These are phyloP conservation scores for Flaveria brownii DNA, from an alignment of 129 eudicot species.

Conservation along the genomic window DNA sequence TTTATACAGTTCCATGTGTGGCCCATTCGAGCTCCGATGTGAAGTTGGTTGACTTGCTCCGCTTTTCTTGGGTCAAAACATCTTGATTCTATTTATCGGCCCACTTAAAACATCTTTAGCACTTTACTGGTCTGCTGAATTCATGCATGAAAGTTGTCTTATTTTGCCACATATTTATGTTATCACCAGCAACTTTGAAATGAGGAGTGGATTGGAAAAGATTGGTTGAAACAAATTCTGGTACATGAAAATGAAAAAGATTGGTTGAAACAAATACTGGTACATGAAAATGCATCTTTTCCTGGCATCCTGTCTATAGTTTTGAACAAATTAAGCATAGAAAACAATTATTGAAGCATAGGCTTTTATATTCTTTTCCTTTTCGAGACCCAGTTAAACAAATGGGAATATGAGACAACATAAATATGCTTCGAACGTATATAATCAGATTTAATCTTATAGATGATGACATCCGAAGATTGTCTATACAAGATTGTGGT, in stretches of 20 bases:
- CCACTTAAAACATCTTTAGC: conserved; percentile 9
- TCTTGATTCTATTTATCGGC: not conserved
- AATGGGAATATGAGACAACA: not conserved
- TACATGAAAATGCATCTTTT: not conserved
- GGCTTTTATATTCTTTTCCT: not conserved
- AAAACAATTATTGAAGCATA: not conserved
- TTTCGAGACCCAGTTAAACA: not conserved
- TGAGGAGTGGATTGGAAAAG: not conserved
- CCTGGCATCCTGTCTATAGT: not conserved
- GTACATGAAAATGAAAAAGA: not conserved
- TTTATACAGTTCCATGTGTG: conserved; percentile 4
- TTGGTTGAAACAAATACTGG: not conserved
- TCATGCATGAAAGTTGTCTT: conserved; percentile 8
- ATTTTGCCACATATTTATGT: not conserved
- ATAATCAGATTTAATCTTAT: conserved; percentile 9
- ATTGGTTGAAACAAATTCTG: not conserved
- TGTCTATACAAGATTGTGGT: not conserved
- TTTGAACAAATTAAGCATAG: not conserved
- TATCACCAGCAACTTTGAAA: conserved; percentile 10
- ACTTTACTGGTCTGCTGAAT: conserved; percentile 10
- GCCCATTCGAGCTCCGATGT: conserved; percentile 1
- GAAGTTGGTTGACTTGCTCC: not conserved
- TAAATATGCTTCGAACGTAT: not conserved
- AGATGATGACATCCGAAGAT: conserved; percentile 4
- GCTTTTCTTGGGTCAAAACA: conserved; percentile 7